Evolutionary conservation across 225 moss, liverwort and hornwort species (phyloP).

Genomic region (Polytrichum formosum): DNA sequence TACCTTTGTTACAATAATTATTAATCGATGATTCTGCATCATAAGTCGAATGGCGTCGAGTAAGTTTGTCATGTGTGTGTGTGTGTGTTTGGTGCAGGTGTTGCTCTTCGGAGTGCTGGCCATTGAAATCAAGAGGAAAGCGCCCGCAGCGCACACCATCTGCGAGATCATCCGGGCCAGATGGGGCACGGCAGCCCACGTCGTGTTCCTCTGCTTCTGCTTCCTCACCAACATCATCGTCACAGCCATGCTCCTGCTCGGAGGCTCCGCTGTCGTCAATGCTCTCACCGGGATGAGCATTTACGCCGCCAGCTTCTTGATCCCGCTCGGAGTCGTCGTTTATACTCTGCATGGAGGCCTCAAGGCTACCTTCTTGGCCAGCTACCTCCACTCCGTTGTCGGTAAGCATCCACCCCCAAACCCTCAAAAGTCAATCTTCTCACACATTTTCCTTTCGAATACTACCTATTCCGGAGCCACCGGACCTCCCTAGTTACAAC

Average conservation of each 20-base stretch:
- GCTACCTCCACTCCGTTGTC: slow-evolving; percentile 82
- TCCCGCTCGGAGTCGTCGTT: slow-evolving; percentile 81
- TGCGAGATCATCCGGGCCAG: slow-evolving; percentile 88
- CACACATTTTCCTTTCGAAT: no score
- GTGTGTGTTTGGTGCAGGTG: slow-evolving; percentile 35
- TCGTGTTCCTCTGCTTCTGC: slow-evolving; percentile 82
- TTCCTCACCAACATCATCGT: slow-evolving; percentile 95
- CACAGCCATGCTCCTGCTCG: slow-evolving; percentile 87
- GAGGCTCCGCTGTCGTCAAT: slow-evolving; percentile 89
- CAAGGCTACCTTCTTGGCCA: slow-evolving; percentile 92
- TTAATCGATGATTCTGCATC: no score
- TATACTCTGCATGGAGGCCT: slow-evolving; percentile 89
- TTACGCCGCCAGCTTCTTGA: slow-evolving; percentile 93
- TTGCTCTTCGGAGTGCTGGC: slow-evolving; percentile 89
- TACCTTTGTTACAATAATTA: background rate
- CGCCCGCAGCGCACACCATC: slow-evolving; percentile 89
- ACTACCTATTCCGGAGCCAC: no score
- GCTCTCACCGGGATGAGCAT: slow-evolving; percentile 85
- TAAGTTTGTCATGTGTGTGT: no score
- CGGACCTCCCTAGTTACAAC: no score
- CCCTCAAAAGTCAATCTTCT: background rate
- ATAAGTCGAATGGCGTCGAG: no score
- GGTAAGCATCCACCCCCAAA: slow-evolving; percentile 25
- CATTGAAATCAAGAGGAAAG: slow-evolving; percentile 95
- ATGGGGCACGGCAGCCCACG: slow-evolving; percentile 68